Evolutionary conservation across 2,329 filamentous ascomycete genomes (phyloP), one percentile per base, ranked within the genome.

Genomic region (Pseudogymnoascus sp.): DNA sequence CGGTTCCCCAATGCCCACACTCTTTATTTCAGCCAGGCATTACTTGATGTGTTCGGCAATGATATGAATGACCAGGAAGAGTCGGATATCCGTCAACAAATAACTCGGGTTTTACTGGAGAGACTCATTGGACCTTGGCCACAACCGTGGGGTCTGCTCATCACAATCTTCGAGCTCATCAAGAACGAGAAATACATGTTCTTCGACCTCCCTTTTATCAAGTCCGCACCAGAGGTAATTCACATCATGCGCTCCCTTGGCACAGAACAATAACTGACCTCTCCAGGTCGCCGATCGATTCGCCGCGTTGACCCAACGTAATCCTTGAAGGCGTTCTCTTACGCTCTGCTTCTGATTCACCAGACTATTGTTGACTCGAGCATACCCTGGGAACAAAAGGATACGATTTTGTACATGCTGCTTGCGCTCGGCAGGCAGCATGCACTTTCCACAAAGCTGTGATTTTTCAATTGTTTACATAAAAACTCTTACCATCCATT

Each of bases 141-240:
- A 62, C 93, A 98, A 75, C 93, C 96, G 16, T 98, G 93, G 93
- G 96, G 96, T 11, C 79, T 99, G 48, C 88, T 97, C 74, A 88
- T 93, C 67, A 93, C 92, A 37, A 83, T 96, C 66, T 79, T 95
- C 67, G 95, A 98, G 79, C 83, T 99, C 64, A 82, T 96, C 69
- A 96, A 96, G 81, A 97, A 96, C 74, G 88, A 90, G 63, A 90
- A 87, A 73, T 96, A 93, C 76, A 87, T 87, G 73, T 96, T 99
- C 81, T 98, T 96, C 80, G 90, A 95, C 61, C 82, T 96, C 69
- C 90, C 91, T 25, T 97, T 96, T 72, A 90, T 98, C 77, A 96
- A 96, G 80, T 85, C 88, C 69, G 86, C 89, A 69, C 92, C 92
- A 68, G 92, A 97, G 81, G 92, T 96, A 81, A 75, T 79, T 64